Base-by-base conservation (phyloP, 805 yeast genomes). In the Suhomyces tanzawaensis region DNA sequence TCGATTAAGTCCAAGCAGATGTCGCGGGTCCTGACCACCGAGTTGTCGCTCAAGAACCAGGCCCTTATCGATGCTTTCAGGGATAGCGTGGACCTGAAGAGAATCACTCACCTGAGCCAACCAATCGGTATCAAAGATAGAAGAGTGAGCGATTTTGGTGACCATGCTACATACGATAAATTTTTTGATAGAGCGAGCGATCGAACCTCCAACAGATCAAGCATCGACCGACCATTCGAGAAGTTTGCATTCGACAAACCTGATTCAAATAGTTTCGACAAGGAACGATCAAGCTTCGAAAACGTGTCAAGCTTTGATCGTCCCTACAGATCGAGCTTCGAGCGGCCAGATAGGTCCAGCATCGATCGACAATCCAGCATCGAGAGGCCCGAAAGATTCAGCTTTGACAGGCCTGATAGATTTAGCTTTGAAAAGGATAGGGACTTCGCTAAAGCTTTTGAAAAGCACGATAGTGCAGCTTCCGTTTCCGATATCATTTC, bases 51-150 rank as follows among this genome's bases (percentile, higher is more conserved):
- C 18, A 54, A 51, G 35, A 48, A 53, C 32, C 57, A 53, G 35
- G 39, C 39, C 4, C 49, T 61, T 14, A 29, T 65, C n/a, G 51
- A 52, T 19, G 67, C 59, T 30, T 52, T 67, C 29, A 51, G 72
- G 37, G 64, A 62, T 19, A 57, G 66, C 32, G 57, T 69, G 25
- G 71, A 68, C 31, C 58, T 47, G 58, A 59, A 62, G 34, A 45
- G 66, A 15, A 44, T 57, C 18, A 16, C 22, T 21, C 8, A 30
- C 34, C 26, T 14, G 27, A 27, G 29, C 29, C 24, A 14, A 23
- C 27, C 17, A 21, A 7, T 12, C 21, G 27, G 36, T 24, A 28
- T 26, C 37, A 18, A 11, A 7, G 24, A 21, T 21, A 24, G 14
- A 24, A 24, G 14, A 24, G 6, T 8, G 24, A 21, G 24, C 11